These are phyloP conservation scores for Wickerhamiella pararugosa DNA, from an alignment of 1,139 yeast genomes.

Conservation along the genomic window DNA sequence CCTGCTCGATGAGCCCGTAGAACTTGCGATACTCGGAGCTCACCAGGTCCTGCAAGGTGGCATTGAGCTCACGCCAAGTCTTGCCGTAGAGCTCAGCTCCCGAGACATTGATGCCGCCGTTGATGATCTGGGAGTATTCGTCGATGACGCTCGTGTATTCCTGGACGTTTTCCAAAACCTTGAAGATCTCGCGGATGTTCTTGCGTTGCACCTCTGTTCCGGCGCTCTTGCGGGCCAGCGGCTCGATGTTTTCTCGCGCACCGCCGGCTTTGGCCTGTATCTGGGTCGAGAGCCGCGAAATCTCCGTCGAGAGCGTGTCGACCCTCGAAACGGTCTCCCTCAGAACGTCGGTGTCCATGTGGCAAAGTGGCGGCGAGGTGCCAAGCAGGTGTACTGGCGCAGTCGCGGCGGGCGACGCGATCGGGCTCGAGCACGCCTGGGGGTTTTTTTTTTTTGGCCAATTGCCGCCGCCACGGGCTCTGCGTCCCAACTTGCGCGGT, in stretches of 20 bases:
- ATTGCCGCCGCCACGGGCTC: too few relatives aligned
- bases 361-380: too few relatives aligned
- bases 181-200: constrained; percentile 39
- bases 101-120: constrained; percentile 16
- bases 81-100: constrained; percentile 17
- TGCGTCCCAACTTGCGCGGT: too few relatives aligned
- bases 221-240: constrained; percentile 6
- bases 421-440: too few relatives aligned
- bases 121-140: constrained; percentile 16
- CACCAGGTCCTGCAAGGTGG: constrained; percentile 18
- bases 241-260: constrained; percentile 13
- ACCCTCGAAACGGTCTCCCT: constrained; percentile 57
- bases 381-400: too few relatives aligned
- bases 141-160: constrained; percentile 39
- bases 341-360: constrained; percentile 53
- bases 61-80: constrained; percentile 16
- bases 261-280: constrained; percentile 8
- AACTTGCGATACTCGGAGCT: constrained; percentile 18
- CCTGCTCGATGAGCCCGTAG: constrained; percentile 21
- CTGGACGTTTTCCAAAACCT: constrained; percentile 48
- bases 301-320: constrained; percentile 39
- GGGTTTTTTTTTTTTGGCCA: too few relatives aligned
- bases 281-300: constrained; percentile 26
- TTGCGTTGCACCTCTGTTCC: constrained; percentile 9
- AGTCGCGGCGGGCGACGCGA: too few relatives aligned